Evolutionary conservation across 2,329 filamentous ascomycete species (phyloP).

Genomic region (Colletotrichum sp.): DNA sequence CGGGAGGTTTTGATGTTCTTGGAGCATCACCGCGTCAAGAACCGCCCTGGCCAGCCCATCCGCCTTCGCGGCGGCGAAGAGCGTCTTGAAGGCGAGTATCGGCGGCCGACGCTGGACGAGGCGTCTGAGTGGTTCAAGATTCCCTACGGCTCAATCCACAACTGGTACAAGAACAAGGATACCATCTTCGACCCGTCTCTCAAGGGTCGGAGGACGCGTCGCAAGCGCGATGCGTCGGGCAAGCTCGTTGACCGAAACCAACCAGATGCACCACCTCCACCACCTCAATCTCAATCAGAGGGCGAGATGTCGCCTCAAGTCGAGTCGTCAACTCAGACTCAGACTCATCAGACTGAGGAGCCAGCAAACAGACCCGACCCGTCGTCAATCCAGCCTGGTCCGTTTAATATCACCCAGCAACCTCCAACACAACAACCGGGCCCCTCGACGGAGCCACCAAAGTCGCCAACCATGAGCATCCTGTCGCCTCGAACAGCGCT

Average conservation of each 20-base stretch:
- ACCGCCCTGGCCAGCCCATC: not conserved
- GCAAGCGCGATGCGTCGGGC: not conserved
- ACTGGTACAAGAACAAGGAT: not conserved
- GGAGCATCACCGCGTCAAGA: not conserved
- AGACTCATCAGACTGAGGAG: not conserved
- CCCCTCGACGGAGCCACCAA: not conserved
- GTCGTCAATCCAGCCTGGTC: not conserved
- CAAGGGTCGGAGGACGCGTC: not conserved
- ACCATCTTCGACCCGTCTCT: not conserved
- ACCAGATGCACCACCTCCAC: not conserved
- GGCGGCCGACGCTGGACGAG: not conserved
- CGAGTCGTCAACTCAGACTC: not conserved
- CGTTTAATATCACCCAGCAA: not conserved
- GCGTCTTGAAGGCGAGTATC: not conserved
- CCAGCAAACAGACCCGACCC: not conserved
- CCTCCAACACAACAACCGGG: not conserved
- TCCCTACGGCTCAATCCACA: not conserved
- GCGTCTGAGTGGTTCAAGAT: not conserved
- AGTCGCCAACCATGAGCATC: not conserved
- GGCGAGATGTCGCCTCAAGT: not conserved
- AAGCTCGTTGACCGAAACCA: not conserved
- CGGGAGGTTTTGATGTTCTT: not conserved
- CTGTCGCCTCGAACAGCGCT: not conserved
- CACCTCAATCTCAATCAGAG: not conserved
- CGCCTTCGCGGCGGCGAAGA: not conserved